Percentiles rank a stretch among this genome's conserved stretches.
Conservation (phyloP, 2,329 filamentous ascomycete genomes). For the Trichophyton equinum region DNA sequence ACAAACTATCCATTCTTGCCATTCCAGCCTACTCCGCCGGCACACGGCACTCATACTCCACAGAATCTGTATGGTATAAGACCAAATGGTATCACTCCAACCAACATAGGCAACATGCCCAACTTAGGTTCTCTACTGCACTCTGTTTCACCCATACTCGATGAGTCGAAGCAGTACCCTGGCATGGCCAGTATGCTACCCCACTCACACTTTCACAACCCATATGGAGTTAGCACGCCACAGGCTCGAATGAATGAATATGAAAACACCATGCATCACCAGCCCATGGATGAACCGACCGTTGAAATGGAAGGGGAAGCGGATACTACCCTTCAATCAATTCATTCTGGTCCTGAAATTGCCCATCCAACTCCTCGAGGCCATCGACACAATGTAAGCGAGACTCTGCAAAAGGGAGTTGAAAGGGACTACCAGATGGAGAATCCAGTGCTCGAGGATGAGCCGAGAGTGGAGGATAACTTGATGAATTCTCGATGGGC, state of each 20-base stretch:
- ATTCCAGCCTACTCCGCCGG: slow-evolving; percentile 50
- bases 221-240: neutral
- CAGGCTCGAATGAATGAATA: slow-evolving; percentile 16
- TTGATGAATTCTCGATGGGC: slow-evolving; percentile 28
- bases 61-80: slow-evolving; percentile 33
- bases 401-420: slow-evolving; percentile 69
- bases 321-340: slow-evolving; percentile 12
- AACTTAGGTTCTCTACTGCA: slow-evolving; percentile 40
- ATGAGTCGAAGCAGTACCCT: slow-evolving; percentile 32
- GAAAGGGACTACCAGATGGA: slow-evolving; percentile 79
- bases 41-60: slow-evolving; percentile 28
- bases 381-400: slow-evolving; percentile 60
- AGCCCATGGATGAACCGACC: slow-evolving; percentile 8
- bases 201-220: neutral
- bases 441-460: slow-evolving; percentile 66
- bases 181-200: neutral
- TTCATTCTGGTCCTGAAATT: slow-evolving; percentile 32
- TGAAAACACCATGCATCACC: slow-evolving; percentile 13
- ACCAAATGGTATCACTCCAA: slow-evolving; percentile 46
- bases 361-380: slow-evolving; percentile 49
- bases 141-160: slow-evolving; percentile 52
- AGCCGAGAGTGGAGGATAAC: slow-evolving; percentile 38
- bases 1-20: slow-evolving; percentile 58
- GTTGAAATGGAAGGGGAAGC: slow-evolving; percentile 8
- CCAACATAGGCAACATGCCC: slow-evolving; percentile 32